Evolutionary conservation across 2,329 filamentous ascomycete species (phyloP).

Genomic region (Teratosphaeria epicoccoides): DNA sequence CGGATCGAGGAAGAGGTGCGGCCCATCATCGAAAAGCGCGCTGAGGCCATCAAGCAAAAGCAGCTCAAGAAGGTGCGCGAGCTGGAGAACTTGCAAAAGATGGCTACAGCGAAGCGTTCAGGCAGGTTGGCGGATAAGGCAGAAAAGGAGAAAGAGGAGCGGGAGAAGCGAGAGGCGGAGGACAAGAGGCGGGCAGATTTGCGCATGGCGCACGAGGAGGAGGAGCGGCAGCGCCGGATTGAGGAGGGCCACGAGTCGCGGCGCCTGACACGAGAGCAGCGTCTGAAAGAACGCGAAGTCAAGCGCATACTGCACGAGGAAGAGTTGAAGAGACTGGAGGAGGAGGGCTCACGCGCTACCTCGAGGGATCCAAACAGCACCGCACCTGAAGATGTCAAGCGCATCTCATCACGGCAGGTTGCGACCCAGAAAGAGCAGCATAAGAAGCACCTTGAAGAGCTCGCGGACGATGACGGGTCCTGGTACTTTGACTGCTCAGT

Average conservation of each 20-base stretch:
- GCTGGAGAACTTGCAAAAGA: conserved; percentile 66
- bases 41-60: conserved; percentile 58
- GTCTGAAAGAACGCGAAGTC: conserved; percentile 73
- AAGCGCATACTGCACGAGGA: conserved; percentile 77
- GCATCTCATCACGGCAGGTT: conserved; percentile 69
- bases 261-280: conserved; percentile 73
- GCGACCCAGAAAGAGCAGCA: conserved; percentile 72
- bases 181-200: conserved; percentile 55
- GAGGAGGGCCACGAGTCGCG: conserved; percentile 68
- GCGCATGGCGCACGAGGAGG: conserved; percentile 48
- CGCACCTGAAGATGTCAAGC: conserved; percentile 31
- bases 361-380: conserved; percentile 44
- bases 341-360: conserved; percentile 29
- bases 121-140: conserved; percentile 74
- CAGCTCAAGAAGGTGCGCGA: conserved; percentile 68
- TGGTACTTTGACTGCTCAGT: conserved; percentile 91
- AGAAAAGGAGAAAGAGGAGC: conserved; percentile 66
- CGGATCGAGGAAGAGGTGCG: conserved; percentile 68
- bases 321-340: conserved; percentile 67
- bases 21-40: conserved; percentile 71
- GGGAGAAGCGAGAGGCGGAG: conserved; percentile 60
- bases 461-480: conserved; percentile 61
- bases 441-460: conserved; percentile 62
- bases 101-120: conserved; percentile 89
- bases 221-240: conserved; percentile 52